Conservation (phyloP, 2,329 filamentous ascomycete species). For the Chrysoporthe cubensis region DNA sequence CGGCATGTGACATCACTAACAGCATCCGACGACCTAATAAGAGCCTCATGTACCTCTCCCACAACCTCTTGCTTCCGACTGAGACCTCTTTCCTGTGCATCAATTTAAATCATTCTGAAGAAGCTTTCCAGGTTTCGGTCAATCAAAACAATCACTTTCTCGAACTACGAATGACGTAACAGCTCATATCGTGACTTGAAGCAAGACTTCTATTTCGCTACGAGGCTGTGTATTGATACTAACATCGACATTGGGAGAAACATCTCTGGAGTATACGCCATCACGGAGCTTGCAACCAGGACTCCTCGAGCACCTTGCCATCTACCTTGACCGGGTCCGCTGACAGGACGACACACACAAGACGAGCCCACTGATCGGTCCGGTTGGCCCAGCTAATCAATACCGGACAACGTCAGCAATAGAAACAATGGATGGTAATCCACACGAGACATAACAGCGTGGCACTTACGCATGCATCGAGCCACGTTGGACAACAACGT, state of each 20-base stretch:
- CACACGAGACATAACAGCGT: not conserved
- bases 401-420: constrained; percentile 5
- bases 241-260: not conserved
- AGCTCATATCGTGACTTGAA: too few species aligned
- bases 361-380: constrained; percentile 24
- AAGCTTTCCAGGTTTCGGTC: too few species aligned
- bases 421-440: not conserved
- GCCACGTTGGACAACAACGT: constrained; percentile 38
- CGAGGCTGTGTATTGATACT: too few species aligned
- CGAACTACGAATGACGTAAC: too few species aligned
- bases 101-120: too few species aligned
- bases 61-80: not conserved
- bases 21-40: not conserved
- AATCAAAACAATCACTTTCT: too few species aligned
- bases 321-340: constrained; percentile 11
- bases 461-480: constrained; percentile 40
- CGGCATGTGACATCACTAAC: constrained; percentile 29
- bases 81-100: not conserved
- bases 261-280: not conserved
- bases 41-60: too few species aligned
- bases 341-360: constrained; percentile 19
- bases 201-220: too few species aligned
- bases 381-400: constrained; percentile 22
- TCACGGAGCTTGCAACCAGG: constrained; percentile 19
- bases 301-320: constrained; percentile 19